phyloP scores from a whole-genome alignment of 306 rosid genomes.

The Chamaecrista fasciculata region DNA sequence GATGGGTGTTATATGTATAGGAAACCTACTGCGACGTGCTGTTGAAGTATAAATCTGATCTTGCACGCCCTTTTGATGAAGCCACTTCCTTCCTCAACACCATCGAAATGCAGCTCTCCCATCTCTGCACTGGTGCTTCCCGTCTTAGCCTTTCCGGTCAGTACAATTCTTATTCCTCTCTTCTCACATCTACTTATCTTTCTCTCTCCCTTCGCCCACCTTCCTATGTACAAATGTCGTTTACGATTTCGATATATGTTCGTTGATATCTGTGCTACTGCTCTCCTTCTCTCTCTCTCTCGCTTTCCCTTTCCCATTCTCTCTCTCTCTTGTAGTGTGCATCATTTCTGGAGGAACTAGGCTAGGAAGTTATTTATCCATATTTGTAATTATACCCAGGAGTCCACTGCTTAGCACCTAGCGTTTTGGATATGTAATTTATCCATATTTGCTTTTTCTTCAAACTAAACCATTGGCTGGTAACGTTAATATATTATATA shows the following conservation, averaged over 20 bases:
- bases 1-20: slow-evolving; percentile 36
- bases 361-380: background rate
- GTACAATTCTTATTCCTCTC: slow-evolving; percentile 35
- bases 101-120: slow-evolving; percentile 71
- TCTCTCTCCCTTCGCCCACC: background rate
- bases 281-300: background rate
- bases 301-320: background rate
- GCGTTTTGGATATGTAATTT: background rate
- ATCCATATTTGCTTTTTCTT: background rate
- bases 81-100: slow-evolving; percentile 84
- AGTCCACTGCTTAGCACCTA: background rate
- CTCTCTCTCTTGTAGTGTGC: background rate
- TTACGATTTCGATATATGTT: slow-evolving; percentile 29
- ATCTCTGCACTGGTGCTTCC: slow-evolving; percentile 67
- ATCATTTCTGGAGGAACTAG: background rate
- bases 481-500: slow-evolving; percentile 12
- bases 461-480: slow-evolving; percentile 8
- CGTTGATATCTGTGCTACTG: slow-evolving; percentile 27
- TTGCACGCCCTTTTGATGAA: slow-evolving; percentile 85
- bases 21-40: slow-evolving; percentile 86
- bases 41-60: slow-evolving; percentile 83
- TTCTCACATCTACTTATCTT: no score
- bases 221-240: background rate
- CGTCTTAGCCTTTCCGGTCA: slow-evolving; percentile 66
- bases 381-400: background rate